Percentiles rank a stretch among this genome's conserved stretches.
Evolutionary conservation across 176 grass and related monocot genomes (phyloP).

Genomic region (Musa schizocarpa): DNA sequence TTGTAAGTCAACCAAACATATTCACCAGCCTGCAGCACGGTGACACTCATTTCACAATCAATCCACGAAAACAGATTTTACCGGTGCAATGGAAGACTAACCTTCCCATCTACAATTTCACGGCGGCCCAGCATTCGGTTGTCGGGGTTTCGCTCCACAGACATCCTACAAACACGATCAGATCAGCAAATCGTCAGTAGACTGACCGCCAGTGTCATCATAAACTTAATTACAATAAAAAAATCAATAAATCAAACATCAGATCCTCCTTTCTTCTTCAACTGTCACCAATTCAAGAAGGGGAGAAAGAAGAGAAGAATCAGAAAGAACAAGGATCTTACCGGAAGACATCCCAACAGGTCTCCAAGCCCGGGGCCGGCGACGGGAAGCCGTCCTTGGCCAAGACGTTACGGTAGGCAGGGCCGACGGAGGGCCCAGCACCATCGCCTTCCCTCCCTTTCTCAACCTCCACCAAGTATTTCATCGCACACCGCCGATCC

Average conservation of each 20-base stretch:
- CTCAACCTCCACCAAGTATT: conserved; percentile 61
- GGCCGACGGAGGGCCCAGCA: conserved; percentile 34
- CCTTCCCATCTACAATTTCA: conserved; percentile 51
- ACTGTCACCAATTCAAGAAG: background rate
- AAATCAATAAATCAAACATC: background rate
- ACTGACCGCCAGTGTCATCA: background rate
- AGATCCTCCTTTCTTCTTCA: background rate
- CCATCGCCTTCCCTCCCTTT: conserved; percentile 18
- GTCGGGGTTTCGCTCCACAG: conserved; percentile 58
- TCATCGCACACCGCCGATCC: conserved; percentile 26
- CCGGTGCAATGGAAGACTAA: background rate
- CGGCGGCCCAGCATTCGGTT: conserved; percentile 71
- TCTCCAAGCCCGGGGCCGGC: conserved; percentile 27
- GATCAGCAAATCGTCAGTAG: background rate
- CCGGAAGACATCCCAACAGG: conserved; percentile 91
- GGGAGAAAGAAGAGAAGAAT: background rate
- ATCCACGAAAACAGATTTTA: background rate
- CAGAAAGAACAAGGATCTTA: conserved; percentile 1
- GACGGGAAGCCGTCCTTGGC: conserved; percentile 59
- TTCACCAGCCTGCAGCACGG: conserved; percentile 42
- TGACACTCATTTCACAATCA: background rate
- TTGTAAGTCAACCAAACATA: conserved; percentile 66
- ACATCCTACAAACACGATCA: conserved; percentile 26
- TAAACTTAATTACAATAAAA: background rate
- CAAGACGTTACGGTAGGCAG: conserved; percentile 49